Percentiles rank a stretch among this genome's conserved stretches.
Conservation (phyloP, 2,329 filamentous ascomycete genomes). For the Diaporthe amygdali region DNA sequence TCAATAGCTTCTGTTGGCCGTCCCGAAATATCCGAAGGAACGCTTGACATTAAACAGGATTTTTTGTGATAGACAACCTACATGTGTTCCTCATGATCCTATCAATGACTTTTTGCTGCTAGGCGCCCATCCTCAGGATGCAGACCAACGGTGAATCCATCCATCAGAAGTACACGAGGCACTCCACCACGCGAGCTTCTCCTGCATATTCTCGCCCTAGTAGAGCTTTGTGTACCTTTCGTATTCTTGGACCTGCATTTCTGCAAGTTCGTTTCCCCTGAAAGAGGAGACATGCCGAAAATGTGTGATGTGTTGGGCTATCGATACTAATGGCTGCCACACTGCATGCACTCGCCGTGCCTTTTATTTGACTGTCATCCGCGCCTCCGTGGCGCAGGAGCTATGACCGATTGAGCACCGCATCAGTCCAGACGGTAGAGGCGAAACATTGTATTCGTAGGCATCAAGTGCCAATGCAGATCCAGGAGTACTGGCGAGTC, state of each 20-base stretch:
- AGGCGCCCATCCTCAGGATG: no score
- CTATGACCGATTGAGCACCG: neutral
- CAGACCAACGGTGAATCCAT: no score
- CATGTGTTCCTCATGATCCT: neutral
- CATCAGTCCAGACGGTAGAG: neutral
- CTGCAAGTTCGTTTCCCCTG: neutral
- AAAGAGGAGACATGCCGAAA: neutral
- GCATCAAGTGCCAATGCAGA: neutral
- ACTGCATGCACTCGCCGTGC: neutral
- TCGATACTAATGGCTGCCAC: constrained; percentile 7
- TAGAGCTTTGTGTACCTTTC: neutral
- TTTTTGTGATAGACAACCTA: neutral
- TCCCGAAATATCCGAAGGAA: neutral
- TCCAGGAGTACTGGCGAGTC: neutral
- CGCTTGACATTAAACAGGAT: neutral
- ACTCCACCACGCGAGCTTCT: neutral
- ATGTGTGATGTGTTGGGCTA: neutral
- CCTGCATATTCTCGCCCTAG: neutral
- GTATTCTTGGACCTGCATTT: neutral
- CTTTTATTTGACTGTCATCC: neutral
- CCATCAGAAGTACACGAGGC: no score
- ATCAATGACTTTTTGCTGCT: neutral
- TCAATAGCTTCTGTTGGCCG: neutral
- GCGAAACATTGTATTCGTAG: neutral
- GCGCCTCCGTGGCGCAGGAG: neutral